Percentiles rank a stretch among this genome's conserved stretches.
Evolutionary conservation across 2,329 filamentous ascomycete species (phyloP).

Genomic region (Pestalotiopsis fici): DNA sequence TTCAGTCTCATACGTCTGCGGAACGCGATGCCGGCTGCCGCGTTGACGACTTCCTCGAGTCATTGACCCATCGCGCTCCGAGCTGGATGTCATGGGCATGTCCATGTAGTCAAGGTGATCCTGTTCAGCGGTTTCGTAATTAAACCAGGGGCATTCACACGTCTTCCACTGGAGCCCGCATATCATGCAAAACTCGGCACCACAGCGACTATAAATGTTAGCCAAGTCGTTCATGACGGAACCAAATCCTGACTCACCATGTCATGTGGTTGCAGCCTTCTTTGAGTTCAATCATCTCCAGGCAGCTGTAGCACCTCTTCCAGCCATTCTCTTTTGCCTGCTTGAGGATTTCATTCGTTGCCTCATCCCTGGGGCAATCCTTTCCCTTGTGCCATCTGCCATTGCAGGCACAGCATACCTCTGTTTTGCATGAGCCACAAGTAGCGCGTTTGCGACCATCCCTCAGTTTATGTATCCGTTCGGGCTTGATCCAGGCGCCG

Average conservation of each 20-base stretch:
- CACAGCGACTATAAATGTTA: slow-evolving; percentile 60
- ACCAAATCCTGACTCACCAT: slow-evolving; percentile 56
- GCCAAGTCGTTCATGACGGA: not conserved
- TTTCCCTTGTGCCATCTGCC: slow-evolving; percentile 70
- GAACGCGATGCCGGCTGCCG: slow-evolving; percentile 25
- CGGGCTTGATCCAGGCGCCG: slow-evolving; percentile 78
- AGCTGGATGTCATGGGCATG: slow-evolving; percentile 38
- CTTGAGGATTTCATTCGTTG: slow-evolving; percentile 62
- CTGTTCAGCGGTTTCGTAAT: slow-evolving; percentile 55
- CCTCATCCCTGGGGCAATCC: slow-evolving; percentile 73
- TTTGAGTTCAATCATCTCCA: slow-evolving; percentile 72
- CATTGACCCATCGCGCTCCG: slow-evolving; percentile 32
- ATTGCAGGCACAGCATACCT: slow-evolving; percentile 75
- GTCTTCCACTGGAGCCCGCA: slow-evolving; percentile 82
- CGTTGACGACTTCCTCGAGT: slow-evolving; percentile 24
- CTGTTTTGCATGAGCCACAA: slow-evolving; percentile 71
- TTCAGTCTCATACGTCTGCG: slow-evolving; percentile 47
- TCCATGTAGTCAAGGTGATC: slow-evolving; percentile 58
- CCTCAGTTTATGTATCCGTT: slow-evolving; percentile 60
- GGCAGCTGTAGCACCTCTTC: slow-evolving; percentile 76
- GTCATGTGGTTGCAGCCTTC: slow-evolving; percentile 90
- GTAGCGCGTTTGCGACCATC: slow-evolving; percentile 65
- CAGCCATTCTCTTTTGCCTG: slow-evolving; percentile 69
- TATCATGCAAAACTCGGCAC: slow-evolving; percentile 83
- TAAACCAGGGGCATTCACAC: slow-evolving; percentile 83